A percentile compares a stretch with the other conserved stretches of the same genome.
phyloP scores from a whole-genome alignment of 139 green algal genomes.

The Asterochloris sp. region DNA sequence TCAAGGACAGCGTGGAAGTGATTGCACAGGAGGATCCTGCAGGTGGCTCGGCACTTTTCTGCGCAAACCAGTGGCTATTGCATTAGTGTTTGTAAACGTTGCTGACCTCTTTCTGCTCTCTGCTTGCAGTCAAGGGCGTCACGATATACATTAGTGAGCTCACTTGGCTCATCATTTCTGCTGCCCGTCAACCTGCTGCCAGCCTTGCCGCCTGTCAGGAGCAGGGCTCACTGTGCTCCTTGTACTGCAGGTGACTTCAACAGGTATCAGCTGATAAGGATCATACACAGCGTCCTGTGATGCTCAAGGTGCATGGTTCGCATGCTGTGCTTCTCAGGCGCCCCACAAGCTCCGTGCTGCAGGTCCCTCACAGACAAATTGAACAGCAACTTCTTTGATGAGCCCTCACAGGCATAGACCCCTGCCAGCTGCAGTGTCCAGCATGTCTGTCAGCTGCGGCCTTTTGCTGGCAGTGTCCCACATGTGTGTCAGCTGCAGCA shows the following conservation, averaged over 20 bases:
- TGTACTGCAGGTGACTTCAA: no score
- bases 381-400: constrained; percentile 70
- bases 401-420: constrained; percentile 47
- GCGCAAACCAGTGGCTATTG: not conserved
- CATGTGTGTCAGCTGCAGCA: no score
- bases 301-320: not conserved
- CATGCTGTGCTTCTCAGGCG: not conserved
- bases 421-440: no score
- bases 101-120: not conserved
- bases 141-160: constrained; percentile 83
- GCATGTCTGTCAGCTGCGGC: no score
- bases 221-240: no score
- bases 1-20: constrained; percentile 77
- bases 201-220: no score
- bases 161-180: constrained; percentile 24
- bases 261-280: no score
- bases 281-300: no score
- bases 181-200: no score
- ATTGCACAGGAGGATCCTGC: constrained; percentile 63
- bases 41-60: constrained; percentile 18
- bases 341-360: not conserved
- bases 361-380: constrained; percentile 76
- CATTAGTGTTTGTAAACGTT: not conserved
- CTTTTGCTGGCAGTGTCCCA: no score
- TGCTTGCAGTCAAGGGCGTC: constrained; percentile 50